Evolutionary conservation across 805 yeast species (phyloP).

Genomic region (Lachancea sp.): DNA sequence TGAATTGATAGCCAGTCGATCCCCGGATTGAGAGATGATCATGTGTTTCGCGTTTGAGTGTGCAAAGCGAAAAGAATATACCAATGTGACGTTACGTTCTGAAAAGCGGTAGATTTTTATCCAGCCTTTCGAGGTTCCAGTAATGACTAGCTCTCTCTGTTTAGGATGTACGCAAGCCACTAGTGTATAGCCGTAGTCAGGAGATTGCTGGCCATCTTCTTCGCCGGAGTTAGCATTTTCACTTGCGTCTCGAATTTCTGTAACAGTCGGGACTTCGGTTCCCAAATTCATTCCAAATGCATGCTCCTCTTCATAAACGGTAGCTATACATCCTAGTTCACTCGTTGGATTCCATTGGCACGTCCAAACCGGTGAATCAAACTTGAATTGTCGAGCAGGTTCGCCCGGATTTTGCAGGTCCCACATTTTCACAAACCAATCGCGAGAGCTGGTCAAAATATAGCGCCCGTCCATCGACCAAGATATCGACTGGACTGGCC

Average conservation of each 20-base stretch:
- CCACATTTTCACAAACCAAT: slow-evolving; percentile 81
- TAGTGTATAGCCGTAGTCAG: slow-evolving; percentile 26
- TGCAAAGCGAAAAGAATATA: slow-evolving; percentile 52
- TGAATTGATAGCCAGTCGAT: slow-evolving; percentile 65
- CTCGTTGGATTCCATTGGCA: slow-evolving; percentile 32
- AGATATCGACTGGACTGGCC: slow-evolving; percentile 62
- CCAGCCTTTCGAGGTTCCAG: slow-evolving; percentile 81
- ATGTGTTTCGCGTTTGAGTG: slow-evolving; percentile 66
- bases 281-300: slow-evolving; percentile 24
- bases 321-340: slow-evolving; percentile 46
- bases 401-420: slow-evolving; percentile 44
- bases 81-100: slow-evolving; percentile 24
- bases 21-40: slow-evolving; percentile 49
- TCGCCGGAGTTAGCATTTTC: slow-evolving; percentile 30
- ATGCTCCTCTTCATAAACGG: slow-evolving; percentile 59
- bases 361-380: slow-evolving; percentile 72
- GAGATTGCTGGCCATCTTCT: slow-evolving; percentile 19
- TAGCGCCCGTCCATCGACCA: slow-evolving; percentile 76
- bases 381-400: slow-evolving; percentile 41
- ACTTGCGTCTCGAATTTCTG: background rate
- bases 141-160: slow-evolving; percentile 42
- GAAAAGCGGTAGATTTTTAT: slow-evolving; percentile 42
- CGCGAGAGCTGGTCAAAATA: slow-evolving; percentile 65
- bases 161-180: slow-evolving; percentile 30
- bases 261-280: slow-evolving; percentile 5